Evolutionary conservation across 2,329 filamentous ascomycete species (phyloP), one percentile per base, ranked within the genome.

Genomic region (Botryosphaeria dothidea): DNA sequence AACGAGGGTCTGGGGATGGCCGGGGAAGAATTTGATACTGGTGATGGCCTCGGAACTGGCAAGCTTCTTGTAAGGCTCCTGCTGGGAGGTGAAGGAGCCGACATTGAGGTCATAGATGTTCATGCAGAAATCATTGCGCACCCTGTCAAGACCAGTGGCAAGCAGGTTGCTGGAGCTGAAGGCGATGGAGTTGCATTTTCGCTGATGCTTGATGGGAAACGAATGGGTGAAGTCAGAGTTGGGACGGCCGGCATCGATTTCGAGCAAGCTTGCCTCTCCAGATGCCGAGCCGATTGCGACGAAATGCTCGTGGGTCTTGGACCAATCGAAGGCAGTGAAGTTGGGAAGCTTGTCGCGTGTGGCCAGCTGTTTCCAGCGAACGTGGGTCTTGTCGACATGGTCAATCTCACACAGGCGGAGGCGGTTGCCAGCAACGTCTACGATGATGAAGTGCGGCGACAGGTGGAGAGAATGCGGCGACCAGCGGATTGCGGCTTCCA

Each of bases 11-110:
- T 92, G 86, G 8, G 92, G 91, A 68, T 88, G 90, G 68, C 90
- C 86, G 66, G 91, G 86, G 66, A 94, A 93, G 80, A 94, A 96
- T 71, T 91, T 89, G 70, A 93, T 88, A 72, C 91, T 93, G 1
- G 90, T 92, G 25, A 95, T 89, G n/a, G 90, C 89, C 46, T 92
- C 89, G 60, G 74, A 87, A 77, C 72, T 85, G 75, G 67, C 90
- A 80, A 76, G 88, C 84, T 72, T 84, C 76, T 73, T 86, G 77
- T 72, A 82, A 70, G 75, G 84, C 75, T 83, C 81, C 43, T 79
- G 74, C 82, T 82, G 75, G 84, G 79, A 48, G 77, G 81, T 21
- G 82, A 84, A 54, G 87, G 81, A 70, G 79, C 72, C 69, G 65
- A 73, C 86, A 69, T 86, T 89, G 63, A 93, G 84, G 75, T 96